phyloP scores from a whole-genome alignment of 176 grass and related monocot species.

The Aechmea fasciata region DNA sequence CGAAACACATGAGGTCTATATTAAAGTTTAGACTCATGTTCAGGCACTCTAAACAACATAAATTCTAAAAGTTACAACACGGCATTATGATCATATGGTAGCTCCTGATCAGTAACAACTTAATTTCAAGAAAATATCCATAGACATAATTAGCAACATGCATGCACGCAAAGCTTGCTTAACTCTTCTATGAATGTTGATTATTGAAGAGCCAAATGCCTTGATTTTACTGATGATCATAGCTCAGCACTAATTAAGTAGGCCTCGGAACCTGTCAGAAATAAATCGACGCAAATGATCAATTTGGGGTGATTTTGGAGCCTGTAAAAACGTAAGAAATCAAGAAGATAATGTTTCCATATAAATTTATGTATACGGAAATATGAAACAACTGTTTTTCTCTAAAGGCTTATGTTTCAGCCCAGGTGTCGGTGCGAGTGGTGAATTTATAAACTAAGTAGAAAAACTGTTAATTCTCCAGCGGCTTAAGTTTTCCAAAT shows the following conservation, averaged over 20 bases:
- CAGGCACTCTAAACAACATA: conserved; percentile 6
- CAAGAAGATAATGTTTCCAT: not conserved
- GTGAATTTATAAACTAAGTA: too few relatives aligned
- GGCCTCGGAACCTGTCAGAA: conserved; percentile 26
- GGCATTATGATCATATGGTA: not conserved
- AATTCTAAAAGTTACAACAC: not conserved
- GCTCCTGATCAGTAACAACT: not conserved
- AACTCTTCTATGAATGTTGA: not conserved
- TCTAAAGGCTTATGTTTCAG: too few relatives aligned
- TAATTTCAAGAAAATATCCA: conserved; percentile 2
- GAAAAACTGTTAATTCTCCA: too few relatives aligned
- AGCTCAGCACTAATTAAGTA: conserved; percentile 7
- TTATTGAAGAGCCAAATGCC: conserved; percentile 1
- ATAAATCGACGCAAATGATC: not conserved
- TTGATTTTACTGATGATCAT: not conserved
- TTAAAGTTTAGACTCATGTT: conserved; percentile 25
- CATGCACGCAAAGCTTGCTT: conserved; percentile 17
- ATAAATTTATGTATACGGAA: not conserved
- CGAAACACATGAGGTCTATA: conserved; percentile 29
- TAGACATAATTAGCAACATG: conserved; percentile 2
- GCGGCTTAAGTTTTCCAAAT: too few relatives aligned
- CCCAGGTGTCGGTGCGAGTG: too few relatives aligned
- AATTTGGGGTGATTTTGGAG: not conserved
- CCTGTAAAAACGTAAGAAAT: not conserved
- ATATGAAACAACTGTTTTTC: too few relatives aligned